Evolutionary conservation across 2,329 filamentous ascomycete genomes (phyloP), one percentile per base, ranked within the genome.

Genomic region (Nemania sp.): DNA sequence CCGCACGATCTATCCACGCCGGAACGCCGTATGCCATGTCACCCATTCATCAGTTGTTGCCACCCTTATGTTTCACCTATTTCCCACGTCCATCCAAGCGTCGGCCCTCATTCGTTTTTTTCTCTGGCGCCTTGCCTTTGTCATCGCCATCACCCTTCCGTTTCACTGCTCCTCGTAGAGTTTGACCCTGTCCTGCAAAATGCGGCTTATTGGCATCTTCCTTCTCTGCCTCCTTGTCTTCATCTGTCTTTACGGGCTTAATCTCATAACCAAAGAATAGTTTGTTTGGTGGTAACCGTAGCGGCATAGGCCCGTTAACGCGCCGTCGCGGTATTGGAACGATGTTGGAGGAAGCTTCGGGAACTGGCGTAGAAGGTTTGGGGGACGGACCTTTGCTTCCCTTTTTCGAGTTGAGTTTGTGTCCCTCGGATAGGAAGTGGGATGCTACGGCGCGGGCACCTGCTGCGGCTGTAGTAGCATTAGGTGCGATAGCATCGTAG

Each of bases 201-300:
- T 89, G 89, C n/a, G 91, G 91, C 71, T 89, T 88, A 67, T 86
- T 85, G 3, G 87, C 85, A n/a, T 89, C 85, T 69, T 89, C 87
- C 43, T 89, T 86, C 67, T 91, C 89, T 68, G 90, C 85, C 59
- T 89, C 88, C 77, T 89, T 90, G 66, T 93, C 89, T 41, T 89
- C 91, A 65, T 91, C 89, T 8, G 92, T 93, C 83, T 93, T 94
- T 49, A 97, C 85, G 0, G 95, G 95, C 79, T 92, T 97, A 77
- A 97, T 87, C 76, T 97, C 92, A 76, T 98, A 99, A 2, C 96
- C 96, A 71, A 99, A 97, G 84, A 99, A 99, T 4, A 99, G 85
- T 81, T 98, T 97, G 75, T 96, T 96, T 0, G 92, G 91, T 0
- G 93, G 88, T 59, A 99, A 80, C 29, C 96, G 88, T 7, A 99